Evolutionary conservation across 2,329 filamentous ascomycete species (phyloP).

Genomic region (Parastagonospora nodorum): DNA sequence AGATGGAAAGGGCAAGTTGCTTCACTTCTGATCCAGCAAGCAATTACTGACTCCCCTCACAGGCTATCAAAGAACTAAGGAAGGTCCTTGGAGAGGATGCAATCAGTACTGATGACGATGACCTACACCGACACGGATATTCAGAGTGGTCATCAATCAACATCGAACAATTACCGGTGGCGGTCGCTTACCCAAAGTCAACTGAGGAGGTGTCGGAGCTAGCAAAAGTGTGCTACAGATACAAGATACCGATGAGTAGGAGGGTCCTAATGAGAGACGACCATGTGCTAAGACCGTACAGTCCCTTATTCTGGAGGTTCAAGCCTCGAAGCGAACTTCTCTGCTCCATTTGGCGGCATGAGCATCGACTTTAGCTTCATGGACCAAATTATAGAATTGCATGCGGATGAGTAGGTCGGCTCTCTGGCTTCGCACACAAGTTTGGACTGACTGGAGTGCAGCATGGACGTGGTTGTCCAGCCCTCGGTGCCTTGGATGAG

Average conservation of each 20-base stretch:
- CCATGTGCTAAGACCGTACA: conserved; percentile 10
- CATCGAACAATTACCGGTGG: conserved; percentile 65
- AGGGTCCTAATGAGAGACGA: neutral
- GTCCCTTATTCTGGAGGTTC: conserved; percentile 86
- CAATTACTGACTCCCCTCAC: conserved; percentile 7
- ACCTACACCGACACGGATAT: conserved; percentile 67
- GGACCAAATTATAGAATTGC: conserved; percentile 78
- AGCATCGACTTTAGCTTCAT: conserved; percentile 89
- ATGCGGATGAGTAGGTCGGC: conserved; percentile 69
- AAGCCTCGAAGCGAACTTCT: conserved; percentile 88
- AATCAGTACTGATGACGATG: conserved; percentile 68
- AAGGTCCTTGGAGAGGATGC: conserved; percentile 60
- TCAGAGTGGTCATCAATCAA: conserved; percentile 75
- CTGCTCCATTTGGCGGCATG: conserved; percentile 82
- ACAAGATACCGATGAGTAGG: conserved; percentile 73
- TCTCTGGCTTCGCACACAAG: neutral
- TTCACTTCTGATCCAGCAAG: neutral
- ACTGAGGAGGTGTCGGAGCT: conserved; percentile 69
- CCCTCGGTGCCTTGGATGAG: conserved; percentile 92
- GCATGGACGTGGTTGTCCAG: conserved; percentile 89
- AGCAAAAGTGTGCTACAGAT: conserved; percentile 74
- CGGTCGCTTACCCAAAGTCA: conserved; percentile 66
- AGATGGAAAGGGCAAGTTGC: conserved; percentile 56
- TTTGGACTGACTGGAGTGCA: conserved; percentile 34
- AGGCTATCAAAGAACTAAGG: conserved; percentile 63